phyloP scores from a whole-genome alignment of 768 basidiomycete species.

The Cystofilobasidium macerans region DNA sequence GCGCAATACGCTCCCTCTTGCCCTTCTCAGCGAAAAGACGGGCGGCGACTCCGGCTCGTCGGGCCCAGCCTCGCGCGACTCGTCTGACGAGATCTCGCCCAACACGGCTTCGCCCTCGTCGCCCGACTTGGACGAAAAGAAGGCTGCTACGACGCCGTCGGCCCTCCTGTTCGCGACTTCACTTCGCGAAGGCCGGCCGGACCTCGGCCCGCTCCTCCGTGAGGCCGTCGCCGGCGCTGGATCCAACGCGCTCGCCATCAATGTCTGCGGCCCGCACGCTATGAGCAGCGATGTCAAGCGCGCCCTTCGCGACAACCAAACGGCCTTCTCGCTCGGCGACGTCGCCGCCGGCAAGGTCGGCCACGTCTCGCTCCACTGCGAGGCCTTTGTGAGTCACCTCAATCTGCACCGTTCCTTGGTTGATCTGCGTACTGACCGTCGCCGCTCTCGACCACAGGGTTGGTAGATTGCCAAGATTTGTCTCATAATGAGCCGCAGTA shows the following conservation, averaged over 20 bases:
- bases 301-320: not conserved
- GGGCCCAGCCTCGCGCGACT: not conserved
- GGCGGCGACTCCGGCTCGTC: not conserved
- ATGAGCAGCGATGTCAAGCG: conserved; percentile 2
- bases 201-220: not conserved
- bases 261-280: conserved; percentile 13
- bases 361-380: conserved; percentile 7
- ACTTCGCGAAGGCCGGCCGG: not conserved
- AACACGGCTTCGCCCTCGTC: not conserved
- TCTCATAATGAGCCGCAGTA: too few relatives aligned
- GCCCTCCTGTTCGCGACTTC: not conserved
- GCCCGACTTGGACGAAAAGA: not conserved
- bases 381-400: too few relatives aligned
- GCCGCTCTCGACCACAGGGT: too few relatives aligned
- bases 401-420: too few relatives aligned
- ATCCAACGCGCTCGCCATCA: not conserved
- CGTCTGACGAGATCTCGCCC: not conserved
- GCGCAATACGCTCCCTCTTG: not conserved
- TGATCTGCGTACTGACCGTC: too few relatives aligned
- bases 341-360: conserved; percentile 1
- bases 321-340: not conserved
- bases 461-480: too few relatives aligned
- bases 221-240: not conserved
- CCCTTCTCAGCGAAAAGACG: conserved; percentile 1
- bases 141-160: not conserved